phyloP scores from a whole-genome alignment of 306 rosid genomes.

The Crotalaria pallida region DNA sequence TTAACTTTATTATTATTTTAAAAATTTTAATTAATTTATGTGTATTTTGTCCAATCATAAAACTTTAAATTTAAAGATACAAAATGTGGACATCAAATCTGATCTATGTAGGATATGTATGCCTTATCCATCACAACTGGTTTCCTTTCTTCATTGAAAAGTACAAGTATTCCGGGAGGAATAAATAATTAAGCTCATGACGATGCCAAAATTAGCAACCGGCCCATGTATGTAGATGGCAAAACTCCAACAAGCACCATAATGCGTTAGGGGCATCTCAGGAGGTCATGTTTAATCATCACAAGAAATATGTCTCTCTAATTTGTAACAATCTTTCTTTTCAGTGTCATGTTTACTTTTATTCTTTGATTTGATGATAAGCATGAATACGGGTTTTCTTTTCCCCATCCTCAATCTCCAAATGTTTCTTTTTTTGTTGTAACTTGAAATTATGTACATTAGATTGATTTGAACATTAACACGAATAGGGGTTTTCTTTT shows the following conservation, averaged over 20 bases:
- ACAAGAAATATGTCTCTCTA: conserved; percentile 39
- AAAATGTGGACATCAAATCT: too few species aligned
- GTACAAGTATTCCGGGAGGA: conserved; percentile 11
- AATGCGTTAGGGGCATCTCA: conserved; percentile 34
- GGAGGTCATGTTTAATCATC: conserved; percentile 41
- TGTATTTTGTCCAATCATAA: too few species aligned
- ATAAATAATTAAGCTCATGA: not conserved
- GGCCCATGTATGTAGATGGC: conserved; percentile 12
- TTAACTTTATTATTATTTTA: too few species aligned
- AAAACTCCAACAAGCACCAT: conserved; percentile 31
- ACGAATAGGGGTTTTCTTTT: not conserved
- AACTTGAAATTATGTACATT: not conserved
- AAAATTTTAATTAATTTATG: too few species aligned
- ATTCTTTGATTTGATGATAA: conserved; percentile 20
- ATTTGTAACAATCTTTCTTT: conserved; percentile 43
- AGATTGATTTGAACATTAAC: conserved; percentile 12
- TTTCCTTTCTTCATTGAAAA: conserved; percentile 13
- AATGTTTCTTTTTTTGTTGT: conserved; percentile 11
- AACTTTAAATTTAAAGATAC: too few species aligned
- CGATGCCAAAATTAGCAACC: not conserved
- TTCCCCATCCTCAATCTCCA: not conserved
- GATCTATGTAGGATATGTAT: too few species aligned
- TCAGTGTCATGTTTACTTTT: conserved; percentile 37
- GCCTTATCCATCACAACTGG: too few species aligned
- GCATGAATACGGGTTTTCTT: not conserved